Evolutionary conservation across 257 asterid species (phyloP).

Genomic region (Paraleonurus japonicus): DNA sequence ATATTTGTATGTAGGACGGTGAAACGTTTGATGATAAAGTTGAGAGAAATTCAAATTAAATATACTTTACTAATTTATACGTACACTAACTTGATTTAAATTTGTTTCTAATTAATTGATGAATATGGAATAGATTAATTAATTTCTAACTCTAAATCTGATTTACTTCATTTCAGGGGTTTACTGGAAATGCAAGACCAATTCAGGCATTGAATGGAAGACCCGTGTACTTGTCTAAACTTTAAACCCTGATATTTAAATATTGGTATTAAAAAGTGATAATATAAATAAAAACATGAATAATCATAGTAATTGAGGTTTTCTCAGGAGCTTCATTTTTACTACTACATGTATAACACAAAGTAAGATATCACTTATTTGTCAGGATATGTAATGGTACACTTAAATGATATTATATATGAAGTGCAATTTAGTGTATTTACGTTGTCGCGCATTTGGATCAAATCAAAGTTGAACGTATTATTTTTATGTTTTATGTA

Average conservation of each 20-base stretch:
- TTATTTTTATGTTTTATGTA: too few species aligned
- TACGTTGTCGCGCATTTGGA: too few species aligned
- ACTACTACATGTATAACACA: too few species aligned
- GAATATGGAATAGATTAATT: too few species aligned
- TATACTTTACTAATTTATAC: background rate
- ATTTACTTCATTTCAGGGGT: background rate
- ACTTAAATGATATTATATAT: too few species aligned
- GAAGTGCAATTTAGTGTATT: too few species aligned
- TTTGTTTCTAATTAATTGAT: background rate
- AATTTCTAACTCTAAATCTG: too few species aligned
- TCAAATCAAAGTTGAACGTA: too few species aligned
- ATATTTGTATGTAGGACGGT: too few species aligned
- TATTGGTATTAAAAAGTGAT: background rate
- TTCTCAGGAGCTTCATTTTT: background rate
- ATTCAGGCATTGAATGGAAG: constrained; percentile 35
- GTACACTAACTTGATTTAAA: background rate
- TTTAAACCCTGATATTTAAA: background rate
- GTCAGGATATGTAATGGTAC: too few species aligned
- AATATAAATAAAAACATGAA: background rate
- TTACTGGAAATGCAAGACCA: constrained; percentile 47
- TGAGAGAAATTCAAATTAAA: background rate
- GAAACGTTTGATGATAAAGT: too few species aligned
- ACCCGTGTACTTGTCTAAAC: constrained; percentile 3
- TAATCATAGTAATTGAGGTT: background rate
- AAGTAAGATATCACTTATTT: background rate